Base-by-base conservation (phyloP, 306 rosid genomes). In the Cucurbita ficifolia region DNA sequence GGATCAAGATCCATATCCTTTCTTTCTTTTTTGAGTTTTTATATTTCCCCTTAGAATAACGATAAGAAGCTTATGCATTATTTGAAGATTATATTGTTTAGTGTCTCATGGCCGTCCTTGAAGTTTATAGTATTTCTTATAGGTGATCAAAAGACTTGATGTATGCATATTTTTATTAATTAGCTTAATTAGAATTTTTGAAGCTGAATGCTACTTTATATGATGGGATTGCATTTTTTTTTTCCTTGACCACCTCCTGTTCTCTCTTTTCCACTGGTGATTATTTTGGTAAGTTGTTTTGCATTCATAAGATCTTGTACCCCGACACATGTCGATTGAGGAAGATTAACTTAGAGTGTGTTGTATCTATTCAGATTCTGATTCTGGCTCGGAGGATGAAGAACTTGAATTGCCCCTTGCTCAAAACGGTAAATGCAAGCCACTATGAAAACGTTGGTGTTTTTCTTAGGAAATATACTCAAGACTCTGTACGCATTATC, bases 1-100 rank as follows among this genome's bases (percentile, higher is more conserved):
- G 2, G 73, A 67, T 12, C 21, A 51, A 19, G 72, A 83, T 0
- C 79, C 76, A 94, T 91, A 95, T 91, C 99, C 99, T 94, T 67
- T 0, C 39, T 67, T 67, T 19, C 1, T 1, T 18, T 19, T 42
- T 42, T 21, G 54, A 45, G 10, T 13, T 5, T 64, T 42, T 64
- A 1, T 65, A 43, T 43, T 65, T 65, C 3, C 54, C 18, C 54
- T 14, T 38, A 7, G 8, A 36, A 14, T 3, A 14, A 17, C 79
- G 8, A 40, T 63, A 8, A 6, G 7, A 36, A 36, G 21, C 69
- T 9, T 40, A 17, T 63, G 45, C 6, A 7, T n/a, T 54, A 16
- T 45, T 8, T 22, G 38, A 22, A 58, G 40, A 22, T 58, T 11
- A 58, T 58, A 11, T 11, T 10, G 12, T 1, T 12, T 5, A 22